These are phyloP conservation scores for Penicillium aurantiogriseum DNA, from an alignment of 2,329 filamentous ascomycete genomes.

Conservation along the genomic window DNA sequence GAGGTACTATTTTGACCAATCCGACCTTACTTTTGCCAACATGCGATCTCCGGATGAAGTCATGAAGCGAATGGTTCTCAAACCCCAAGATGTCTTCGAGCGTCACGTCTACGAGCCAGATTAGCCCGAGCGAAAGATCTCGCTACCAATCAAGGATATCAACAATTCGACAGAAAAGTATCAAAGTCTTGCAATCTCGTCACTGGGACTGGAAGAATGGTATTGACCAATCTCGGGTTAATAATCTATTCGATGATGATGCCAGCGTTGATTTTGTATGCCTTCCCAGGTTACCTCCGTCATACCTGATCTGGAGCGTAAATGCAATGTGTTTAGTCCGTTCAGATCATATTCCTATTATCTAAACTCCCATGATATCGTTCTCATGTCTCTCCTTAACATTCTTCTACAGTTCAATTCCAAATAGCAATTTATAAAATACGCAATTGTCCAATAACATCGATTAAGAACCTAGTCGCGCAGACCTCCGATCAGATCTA, in stretches of 20 bases:
- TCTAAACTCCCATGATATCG: background rate
- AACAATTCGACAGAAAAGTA: too few species aligned
- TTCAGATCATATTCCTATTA: background rate
- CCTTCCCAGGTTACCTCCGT: background rate
- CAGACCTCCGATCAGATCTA: slow-evolving; percentile 11
- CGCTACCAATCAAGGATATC: too few species aligned
- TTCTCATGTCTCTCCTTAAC: background rate
- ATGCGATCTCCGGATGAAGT: background rate
- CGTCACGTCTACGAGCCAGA: too few species aligned
- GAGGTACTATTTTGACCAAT: background rate
- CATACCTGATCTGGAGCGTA: too few species aligned
- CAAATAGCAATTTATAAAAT: background rate
- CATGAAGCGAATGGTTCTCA: background rate
- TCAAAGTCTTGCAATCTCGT: too few species aligned
- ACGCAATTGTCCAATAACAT: background rate
- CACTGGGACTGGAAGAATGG: too few species aligned
- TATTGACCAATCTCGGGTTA: background rate
- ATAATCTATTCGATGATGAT: background rate
- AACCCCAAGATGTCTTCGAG: background rate
- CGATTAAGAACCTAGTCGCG: background rate
- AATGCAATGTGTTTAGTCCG: background rate
- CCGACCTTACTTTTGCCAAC: background rate
- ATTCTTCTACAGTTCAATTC: background rate
- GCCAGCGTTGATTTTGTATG: background rate
- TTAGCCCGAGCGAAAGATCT: too few species aligned